These are phyloP conservation scores for Pyrenophora teres DNA, from an alignment of 2,329 filamentous ascomycete species.

Conservation along the genomic window DNA sequence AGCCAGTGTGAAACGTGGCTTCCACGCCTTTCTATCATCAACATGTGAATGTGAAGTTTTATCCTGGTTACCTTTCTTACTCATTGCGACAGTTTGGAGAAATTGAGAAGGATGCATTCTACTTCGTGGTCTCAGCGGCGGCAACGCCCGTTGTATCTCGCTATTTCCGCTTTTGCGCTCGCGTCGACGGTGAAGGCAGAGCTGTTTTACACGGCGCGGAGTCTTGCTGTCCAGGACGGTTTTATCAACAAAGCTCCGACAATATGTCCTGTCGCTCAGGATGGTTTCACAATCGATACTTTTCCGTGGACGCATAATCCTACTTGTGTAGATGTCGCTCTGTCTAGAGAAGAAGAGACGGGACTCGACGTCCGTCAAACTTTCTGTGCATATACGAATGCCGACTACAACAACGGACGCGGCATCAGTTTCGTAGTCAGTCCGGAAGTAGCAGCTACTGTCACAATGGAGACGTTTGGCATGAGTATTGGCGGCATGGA, in stretches of 20 bases:
- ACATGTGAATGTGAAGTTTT: neutral
- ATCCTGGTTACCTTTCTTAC: neutral
- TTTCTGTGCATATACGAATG: conserved; percentile 38
- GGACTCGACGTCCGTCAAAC: conserved; percentile 11
- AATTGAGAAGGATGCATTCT: conserved; percentile 2
- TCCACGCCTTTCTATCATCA: conserved; percentile 3
- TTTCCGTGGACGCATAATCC: conserved; percentile 40
- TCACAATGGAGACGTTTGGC: conserved; percentile 22
- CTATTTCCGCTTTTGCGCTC: conserved; percentile 5
- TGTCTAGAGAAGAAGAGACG: conserved; percentile 14
- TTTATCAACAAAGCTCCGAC: conserved; percentile 19
- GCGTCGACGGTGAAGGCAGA: conserved; percentile 14
- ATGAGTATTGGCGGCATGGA: conserved; percentile 18
- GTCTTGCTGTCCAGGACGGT: conserved; percentile 25
- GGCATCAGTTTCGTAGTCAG: conserved; percentile 39
- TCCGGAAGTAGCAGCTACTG: conserved; percentile 29
- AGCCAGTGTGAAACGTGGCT: conserved; percentile 26
- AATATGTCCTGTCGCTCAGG: conserved; percentile 29
- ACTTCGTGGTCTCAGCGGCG: conserved; percentile 1
- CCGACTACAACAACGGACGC: conserved; percentile 29
- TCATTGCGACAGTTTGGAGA: neutral
- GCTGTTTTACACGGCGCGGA: conserved; percentile 25
- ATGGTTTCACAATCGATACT: conserved; percentile 29
- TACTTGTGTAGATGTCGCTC: conserved; percentile 26
- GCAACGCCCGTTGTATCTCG: neutral